Base-by-base conservation (phyloP, 257 asterid genomes). In the Linaria vulgaris region DNA sequence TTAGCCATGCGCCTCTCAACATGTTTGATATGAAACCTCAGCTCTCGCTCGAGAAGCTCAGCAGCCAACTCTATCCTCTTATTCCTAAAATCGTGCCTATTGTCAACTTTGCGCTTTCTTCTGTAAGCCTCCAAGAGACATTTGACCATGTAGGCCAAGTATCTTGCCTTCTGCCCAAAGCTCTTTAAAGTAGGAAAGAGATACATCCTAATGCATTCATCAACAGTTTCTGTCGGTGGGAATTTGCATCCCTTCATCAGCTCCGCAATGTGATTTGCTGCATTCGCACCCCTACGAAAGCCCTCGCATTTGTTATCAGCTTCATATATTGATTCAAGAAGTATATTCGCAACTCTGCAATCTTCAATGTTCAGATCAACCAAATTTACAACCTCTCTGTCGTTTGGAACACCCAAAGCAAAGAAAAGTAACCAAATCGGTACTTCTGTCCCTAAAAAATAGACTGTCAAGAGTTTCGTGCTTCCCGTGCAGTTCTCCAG, bases 51-150 rank as follows among this genome's bases (percentile, higher is more conserved):
- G 5, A 94, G 87, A 25, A 94, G 79, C 73, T 90, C 96, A 37
- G 88, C 83, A 49, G 99, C 91, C 85, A 94, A 71, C 69, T 94
- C 99, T 69, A 94, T 54, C 75, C 99, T 85, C 80, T 94, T 90
- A 77, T 94, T 94, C 68, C 94, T 85, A 24, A 94, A 74, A 77
- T 94, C 97, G 67, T 94, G 96, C 30, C 96, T 73, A 51, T 85
- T 90, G 56, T 90, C 99, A 37, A 81, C 84, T 79, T 85, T 85
- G 41, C 96, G 82, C 11, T 75, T 79, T 31, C 97, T 94, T 65
- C 71, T 81, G 68, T 72, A 94, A 37, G 94, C 86, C 63, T 81
- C 91, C 80, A 90, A 73, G 48, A 94, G 82, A 68, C 91, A 85
- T 65, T 84, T 90, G 43, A 86, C 95, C 99, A 94, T 90, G 64